phyloP scores from a whole-genome alignment of 2,329 filamentous ascomycete species.

The Gaeumannomyces sp. region DNA sequence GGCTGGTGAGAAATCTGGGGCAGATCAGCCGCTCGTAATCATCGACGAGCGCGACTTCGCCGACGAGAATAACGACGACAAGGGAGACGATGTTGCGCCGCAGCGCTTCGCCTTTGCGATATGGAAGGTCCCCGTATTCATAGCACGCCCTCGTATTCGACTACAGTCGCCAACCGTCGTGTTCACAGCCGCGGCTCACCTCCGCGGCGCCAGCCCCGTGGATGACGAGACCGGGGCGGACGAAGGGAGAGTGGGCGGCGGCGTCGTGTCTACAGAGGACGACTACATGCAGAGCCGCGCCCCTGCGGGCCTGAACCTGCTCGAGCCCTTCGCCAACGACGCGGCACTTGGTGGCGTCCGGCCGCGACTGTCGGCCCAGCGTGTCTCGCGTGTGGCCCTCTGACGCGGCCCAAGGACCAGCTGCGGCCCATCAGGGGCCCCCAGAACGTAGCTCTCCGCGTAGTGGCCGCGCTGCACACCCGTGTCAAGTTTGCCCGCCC shows the following conservation, averaged over 20 bases:
- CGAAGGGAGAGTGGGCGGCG: constrained; percentile 26
- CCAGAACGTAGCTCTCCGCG: constrained; percentile 54
- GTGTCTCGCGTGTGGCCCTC: constrained; percentile 67
- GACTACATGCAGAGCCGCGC: constrained; percentile 65
- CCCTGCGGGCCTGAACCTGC: constrained; percentile 67
- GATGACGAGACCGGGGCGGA: constrained; percentile 37
- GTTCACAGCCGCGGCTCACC: constrained; percentile 54
- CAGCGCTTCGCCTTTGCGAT: constrained; percentile 43
- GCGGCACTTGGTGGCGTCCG: constrained; percentile 53
- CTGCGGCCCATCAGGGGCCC: constrained; percentile 59
- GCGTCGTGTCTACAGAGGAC: constrained; percentile 33
- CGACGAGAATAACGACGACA: constrained; percentile 18
- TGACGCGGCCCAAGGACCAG: constrained; percentile 54
- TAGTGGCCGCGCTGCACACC: constrained; percentile 65
- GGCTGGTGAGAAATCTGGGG: neutral
- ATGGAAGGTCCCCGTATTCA: constrained; percentile 55
- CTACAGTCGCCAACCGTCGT: constrained; percentile 61
- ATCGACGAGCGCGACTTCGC: constrained; percentile 19
- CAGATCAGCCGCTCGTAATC: constrained; percentile 18
- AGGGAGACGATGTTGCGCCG: constrained; percentile 15
- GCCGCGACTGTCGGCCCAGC: constrained; percentile 64
- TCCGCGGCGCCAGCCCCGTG: constrained; percentile 24
- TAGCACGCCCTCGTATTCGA: constrained; percentile 55
- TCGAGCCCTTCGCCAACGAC: constrained; percentile 66
- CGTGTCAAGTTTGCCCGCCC: constrained; percentile 66